Base-by-base conservation (phyloP, 257 asterid species). In the Euphrasia confusa region DNA sequence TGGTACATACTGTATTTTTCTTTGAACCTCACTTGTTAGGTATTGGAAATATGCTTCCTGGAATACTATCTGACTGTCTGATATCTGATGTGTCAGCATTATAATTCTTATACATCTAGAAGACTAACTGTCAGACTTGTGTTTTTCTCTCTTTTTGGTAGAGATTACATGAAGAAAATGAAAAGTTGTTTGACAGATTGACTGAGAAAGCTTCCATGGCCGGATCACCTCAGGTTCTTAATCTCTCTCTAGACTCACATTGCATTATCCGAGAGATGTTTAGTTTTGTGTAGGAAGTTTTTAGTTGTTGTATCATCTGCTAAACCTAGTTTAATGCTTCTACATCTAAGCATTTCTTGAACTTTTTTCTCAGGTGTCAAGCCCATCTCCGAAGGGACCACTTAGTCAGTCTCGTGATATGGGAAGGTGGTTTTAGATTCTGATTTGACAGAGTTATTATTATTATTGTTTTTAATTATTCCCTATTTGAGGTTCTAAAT, bases 121-220 rank as follows among this genome's bases (percentile, higher is more conserved):
- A 58, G 39, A 54, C 18, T 76, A 53, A 56, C 8, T 5, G 7
- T 33, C 40, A 5, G 7, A 48, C 18, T 28, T 54, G 15, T 61
- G 3, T 30, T 39, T 63, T 28, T 40, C 37, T 56, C 9, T 42
- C 49, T 50, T 53, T 50, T 68, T 64, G 72, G 63, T 89, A 93
- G 99, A 87, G 88, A 75, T 81, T 93, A 77, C 99, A 93, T 76
- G 96, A 87, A 75, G 99, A 93, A 80, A 93, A 93, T 63, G 99
- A 93, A 77, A 89, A 85, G 75, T 82, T 93, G 80, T 93, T 93
- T 66, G 99, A 80, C 72, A 84, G 86, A 68, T 81, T 93, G 80
- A 93, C 97, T 9, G 99, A 87, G 71, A 93, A 89, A 78, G 85
- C 90, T 45, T 76, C 94, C 15, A 37, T n/a, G 12, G 50, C 50